A percentile compares a stretch with the other conserved stretches of the same genome.
Conservation (phyloP, 2,329 filamentous ascomycete species). For the Sporothrix variecibatus region DNA sequence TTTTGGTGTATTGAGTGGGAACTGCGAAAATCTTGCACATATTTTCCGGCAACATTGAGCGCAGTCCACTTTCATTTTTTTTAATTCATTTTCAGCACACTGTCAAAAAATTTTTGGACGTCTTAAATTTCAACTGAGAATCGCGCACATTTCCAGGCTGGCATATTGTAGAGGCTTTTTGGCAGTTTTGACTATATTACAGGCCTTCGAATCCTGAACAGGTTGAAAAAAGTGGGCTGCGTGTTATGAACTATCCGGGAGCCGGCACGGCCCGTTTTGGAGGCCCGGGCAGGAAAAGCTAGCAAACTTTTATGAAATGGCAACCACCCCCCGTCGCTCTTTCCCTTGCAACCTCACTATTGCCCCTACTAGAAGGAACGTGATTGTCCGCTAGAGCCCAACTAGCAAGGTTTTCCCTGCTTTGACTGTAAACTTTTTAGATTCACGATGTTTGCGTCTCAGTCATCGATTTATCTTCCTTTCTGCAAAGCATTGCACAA, state of each 20-base stretch:
- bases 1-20: background rate
- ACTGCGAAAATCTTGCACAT: background rate
- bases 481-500: background rate
- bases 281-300: slow-evolving; percentile 21
- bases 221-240: slow-evolving; percentile 15
- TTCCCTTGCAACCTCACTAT: slow-evolving; percentile 4
- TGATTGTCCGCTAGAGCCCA: slow-evolving; percentile 8
- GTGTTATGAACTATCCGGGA: slow-evolving; percentile 26
- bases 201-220: too few species aligned
- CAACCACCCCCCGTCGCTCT: slow-evolving; percentile 13
- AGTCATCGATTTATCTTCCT: background rate
- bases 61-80: background rate
- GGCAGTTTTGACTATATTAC: background rate
- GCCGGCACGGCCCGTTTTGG: slow-evolving; percentile 34
- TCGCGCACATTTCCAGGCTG: background rate
- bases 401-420: slow-evolving; percentile 9
- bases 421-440: background rate
- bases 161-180: background rate
- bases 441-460: background rate
- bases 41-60: background rate
- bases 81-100: background rate
- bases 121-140: background rate
- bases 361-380: background rate
- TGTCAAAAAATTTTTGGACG: too few species aligned
- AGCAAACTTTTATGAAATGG: slow-evolving; percentile 8